Conservation (phyloP, 495 filamentous ascomycete species). For the Evansstolkia leycettana region DNA sequence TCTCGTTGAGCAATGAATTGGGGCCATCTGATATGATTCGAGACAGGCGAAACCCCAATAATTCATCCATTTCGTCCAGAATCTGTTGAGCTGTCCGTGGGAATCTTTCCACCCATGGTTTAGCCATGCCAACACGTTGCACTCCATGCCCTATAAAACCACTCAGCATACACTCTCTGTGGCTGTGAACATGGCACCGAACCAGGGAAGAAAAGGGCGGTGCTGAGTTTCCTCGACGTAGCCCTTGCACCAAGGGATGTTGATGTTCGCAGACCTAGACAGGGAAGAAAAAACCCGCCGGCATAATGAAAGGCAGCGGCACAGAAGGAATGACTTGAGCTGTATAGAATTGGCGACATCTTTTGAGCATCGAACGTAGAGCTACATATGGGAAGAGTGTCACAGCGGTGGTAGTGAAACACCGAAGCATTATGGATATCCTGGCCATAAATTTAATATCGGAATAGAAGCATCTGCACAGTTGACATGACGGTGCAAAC, state of each 20-base stretch:
- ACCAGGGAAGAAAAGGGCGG: conserved; percentile 82
- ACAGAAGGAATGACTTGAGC: too few relatives aligned
- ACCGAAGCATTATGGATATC: too few relatives aligned
- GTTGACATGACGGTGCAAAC: too few relatives aligned
- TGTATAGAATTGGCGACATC: too few relatives aligned
- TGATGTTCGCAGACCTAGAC: too few relatives aligned
- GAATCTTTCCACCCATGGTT: conserved; percentile 73
- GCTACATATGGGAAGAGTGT: too few relatives aligned
- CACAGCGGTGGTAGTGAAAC: too few relatives aligned
- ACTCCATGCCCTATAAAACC: conserved; percentile 75
- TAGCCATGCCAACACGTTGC: conserved; percentile 85
- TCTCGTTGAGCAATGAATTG: conserved; percentile 59
- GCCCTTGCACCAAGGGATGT: not conserved
- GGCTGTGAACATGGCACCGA: conserved; percentile 8
- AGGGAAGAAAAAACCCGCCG: too few relatives aligned
- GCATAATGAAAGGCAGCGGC: too few relatives aligned
- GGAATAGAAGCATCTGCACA: too few relatives aligned
- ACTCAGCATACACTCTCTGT: conserved; percentile 1
- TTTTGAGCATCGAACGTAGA: too few relatives aligned
- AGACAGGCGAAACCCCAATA: conserved; percentile 55
- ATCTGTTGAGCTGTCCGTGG: conserved; percentile 58
- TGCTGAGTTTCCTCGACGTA: conserved; percentile 33
- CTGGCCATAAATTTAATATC: too few relatives aligned
- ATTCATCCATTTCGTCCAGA: conserved; percentile 72
- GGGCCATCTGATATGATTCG: conserved; percentile 73